Evolutionary conservation across 1,284 basidiomycete species (phyloP).

Genomic region (Lentinula novae-zelandiae): DNA sequence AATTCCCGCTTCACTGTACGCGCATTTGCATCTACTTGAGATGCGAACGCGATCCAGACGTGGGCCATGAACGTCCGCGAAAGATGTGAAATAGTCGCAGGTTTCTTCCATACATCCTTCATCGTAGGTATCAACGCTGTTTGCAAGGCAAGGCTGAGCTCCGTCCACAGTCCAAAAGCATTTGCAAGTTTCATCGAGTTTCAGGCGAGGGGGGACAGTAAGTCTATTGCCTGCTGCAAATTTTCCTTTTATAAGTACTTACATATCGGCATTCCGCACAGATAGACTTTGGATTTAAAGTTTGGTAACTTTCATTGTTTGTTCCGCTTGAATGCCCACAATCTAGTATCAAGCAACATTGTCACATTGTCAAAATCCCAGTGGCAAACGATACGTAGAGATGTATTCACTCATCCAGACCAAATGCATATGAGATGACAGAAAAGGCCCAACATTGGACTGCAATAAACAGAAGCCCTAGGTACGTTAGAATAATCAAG

Average conservation of each 20-base stretch:
- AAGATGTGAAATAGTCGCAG: conserved; percentile 21
- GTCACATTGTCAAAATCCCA: neutral
- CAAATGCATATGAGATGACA: neutral
- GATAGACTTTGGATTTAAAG: neutral
- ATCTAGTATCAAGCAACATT: neutral
- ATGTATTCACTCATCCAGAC: neutral
- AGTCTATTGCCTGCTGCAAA: neutral
- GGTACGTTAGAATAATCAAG: neutral
- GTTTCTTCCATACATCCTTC: neutral
- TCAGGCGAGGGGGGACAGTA: neutral
- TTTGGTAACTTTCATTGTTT: neutral
- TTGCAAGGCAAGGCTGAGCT: neutral
- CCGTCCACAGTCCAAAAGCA: neutral
- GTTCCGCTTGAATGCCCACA: neutral
- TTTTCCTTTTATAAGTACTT: neutral
- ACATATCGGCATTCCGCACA: neutral
- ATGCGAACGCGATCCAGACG: conserved; percentile 52
- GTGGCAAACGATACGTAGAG: neutral
- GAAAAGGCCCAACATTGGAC: neutral
- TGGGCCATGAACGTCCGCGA: conserved; percentile 57
- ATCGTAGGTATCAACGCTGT: conserved; percentile 1
- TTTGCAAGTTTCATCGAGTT: conserved; percentile 2
- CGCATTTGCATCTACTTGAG: conserved; percentile 41
- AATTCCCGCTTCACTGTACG: conserved; percentile 43
- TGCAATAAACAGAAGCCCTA: neutral